A percentile compares a stretch with the other conserved stretches of the same genome.
phyloP scores from a whole-genome alignment of 495 filamentous ascomycete genomes.

The Tuber microsphaerosporum region DNA sequence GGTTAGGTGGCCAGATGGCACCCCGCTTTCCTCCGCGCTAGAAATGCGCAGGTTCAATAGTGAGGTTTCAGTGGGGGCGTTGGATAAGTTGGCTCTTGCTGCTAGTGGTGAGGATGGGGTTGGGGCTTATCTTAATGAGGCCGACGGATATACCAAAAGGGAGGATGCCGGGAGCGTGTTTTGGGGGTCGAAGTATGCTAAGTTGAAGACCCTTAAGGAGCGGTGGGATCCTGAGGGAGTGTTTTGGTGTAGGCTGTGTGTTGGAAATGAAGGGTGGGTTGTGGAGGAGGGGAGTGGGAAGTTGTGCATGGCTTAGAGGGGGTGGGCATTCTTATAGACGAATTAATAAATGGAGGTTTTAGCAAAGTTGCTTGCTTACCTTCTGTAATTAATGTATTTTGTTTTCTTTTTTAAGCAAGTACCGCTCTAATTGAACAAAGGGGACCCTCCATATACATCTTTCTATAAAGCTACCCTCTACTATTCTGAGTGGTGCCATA shows the following conservation, averaged over 20 bases:
- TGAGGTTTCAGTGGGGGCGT: conserved; percentile 8
- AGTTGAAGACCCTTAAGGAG: conserved; percentile 48
- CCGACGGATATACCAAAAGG: conserved; percentile 44
- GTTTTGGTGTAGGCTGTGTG: conserved; percentile 55
- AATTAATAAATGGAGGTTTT: background rate
- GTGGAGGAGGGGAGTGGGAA: conserved; percentile 40
- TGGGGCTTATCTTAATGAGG: conserved; percentile 49
- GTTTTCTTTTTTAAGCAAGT: background rate
- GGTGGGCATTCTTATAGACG: background rate
- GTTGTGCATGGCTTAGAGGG: conserved; percentile 33
- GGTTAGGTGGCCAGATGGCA: conserved; percentile 45
- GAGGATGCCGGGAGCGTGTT: conserved; percentile 49
- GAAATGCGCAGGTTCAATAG: conserved; percentile 18
- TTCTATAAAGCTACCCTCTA: background rate
- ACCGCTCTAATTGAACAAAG: background rate
- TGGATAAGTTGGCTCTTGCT: conserved; percentile 38
- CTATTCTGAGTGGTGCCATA: background rate
- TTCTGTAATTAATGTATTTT: background rate
- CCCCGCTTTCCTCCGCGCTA: conserved; percentile 44
- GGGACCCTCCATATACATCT: background rate
- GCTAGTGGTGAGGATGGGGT: conserved; percentile 22
- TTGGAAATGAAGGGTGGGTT: conserved; percentile 57
- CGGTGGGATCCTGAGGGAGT: conserved; percentile 54
- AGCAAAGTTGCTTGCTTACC: background rate
- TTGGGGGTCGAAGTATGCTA: conserved; percentile 50